Percentiles rank a stretch among this genome's conserved stretches.
These are phyloP conservation scores for Cladorrhinum samala DNA, from an alignment of 495 filamentous ascomycete species.

Conservation along the genomic window DNA sequence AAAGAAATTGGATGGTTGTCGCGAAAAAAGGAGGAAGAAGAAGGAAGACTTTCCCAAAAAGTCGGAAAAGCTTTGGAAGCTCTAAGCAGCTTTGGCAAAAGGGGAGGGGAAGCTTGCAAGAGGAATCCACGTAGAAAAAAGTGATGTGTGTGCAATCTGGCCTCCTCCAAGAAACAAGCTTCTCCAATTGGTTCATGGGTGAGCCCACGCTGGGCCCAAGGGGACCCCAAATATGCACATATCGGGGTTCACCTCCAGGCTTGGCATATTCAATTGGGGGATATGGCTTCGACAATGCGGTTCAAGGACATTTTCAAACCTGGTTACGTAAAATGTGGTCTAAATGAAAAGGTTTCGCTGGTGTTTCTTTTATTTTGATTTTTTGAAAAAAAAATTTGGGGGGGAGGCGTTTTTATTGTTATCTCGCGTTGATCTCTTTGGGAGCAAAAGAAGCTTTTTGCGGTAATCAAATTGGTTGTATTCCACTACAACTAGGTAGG, in stretches of 20 bases:
- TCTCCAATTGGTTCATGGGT: slow-evolving; percentile 1
- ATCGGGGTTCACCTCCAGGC: slow-evolving; percentile 3
- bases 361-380: no score
- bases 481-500: no score
- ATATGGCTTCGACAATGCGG: no score
- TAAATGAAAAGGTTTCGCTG: no score
- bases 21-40: no score
- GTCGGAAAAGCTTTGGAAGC: slow-evolving; percentile 4
- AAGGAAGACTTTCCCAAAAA: slow-evolving; percentile 3
- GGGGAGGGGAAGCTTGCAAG: slow-evolving; percentile 1
- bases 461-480: no score
- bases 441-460: no score
- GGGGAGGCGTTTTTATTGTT: no score
- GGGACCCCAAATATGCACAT: slow-evolving; percentile 18
- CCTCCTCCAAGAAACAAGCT: slow-evolving; percentile 11
- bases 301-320: background rate
- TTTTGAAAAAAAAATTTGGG: no score
- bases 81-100: no score
- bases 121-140: slow-evolving; percentile 8
- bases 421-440: no score
- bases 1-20: slow-evolving; percentile 5
- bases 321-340: background rate
- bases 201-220: slow-evolving; percentile 5
- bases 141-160: slow-evolving; percentile 26
- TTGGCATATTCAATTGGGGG: background rate